Evolutionary conservation across 768 basidiomycete species (phyloP), one percentile per base, ranked within the genome.

Genomic region (Cantharellus anzutake): DNA sequence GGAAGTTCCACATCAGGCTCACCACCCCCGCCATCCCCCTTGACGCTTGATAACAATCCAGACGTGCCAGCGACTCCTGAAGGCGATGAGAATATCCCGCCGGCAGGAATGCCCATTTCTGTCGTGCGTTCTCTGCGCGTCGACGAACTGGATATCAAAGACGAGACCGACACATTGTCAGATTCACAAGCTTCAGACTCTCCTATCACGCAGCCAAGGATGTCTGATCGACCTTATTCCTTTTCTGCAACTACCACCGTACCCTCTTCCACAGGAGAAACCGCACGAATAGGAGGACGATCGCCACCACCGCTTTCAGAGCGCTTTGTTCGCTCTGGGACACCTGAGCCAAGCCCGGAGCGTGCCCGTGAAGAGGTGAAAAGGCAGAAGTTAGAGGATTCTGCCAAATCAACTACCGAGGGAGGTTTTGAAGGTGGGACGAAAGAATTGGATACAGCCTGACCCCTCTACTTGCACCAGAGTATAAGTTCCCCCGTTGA

Each of bases 211-310:
- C 11, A 11, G 44, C 44, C 44, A 48, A 55, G 52, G 38, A 74
- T 90, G 75, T 86, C 86, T 64, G 83, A 88, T 53, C 80, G 80
- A 67, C 86, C 86, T 2, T 83, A 78, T 2, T 74, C 86, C 1
- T 70, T 89, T 55, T 78, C 78, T 3, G 44, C 64, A 16, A 64
- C 61, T 35, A 65, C 65, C 14, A 64, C 57, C 42, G 4, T 55
- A 16, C 38, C 14, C 14, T 4, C 5, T 11, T 39, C 39, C 3
- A 53, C 5, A 5, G 11, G 20, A 42, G 5, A 5, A 11, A 5
- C 34, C 38, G 39, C 57, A 44, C 20, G 20, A 29, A 29, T 29
- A 29, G 35, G 57, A 7, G 57, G 7, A 7, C 7, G 14, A 14
- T 14, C 39, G 40, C 57, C 42, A n/a, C 57, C 35, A 35, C 57